Conservation (phyloP, 345 rosid species). For the Corchorus capsularis region DNA sequence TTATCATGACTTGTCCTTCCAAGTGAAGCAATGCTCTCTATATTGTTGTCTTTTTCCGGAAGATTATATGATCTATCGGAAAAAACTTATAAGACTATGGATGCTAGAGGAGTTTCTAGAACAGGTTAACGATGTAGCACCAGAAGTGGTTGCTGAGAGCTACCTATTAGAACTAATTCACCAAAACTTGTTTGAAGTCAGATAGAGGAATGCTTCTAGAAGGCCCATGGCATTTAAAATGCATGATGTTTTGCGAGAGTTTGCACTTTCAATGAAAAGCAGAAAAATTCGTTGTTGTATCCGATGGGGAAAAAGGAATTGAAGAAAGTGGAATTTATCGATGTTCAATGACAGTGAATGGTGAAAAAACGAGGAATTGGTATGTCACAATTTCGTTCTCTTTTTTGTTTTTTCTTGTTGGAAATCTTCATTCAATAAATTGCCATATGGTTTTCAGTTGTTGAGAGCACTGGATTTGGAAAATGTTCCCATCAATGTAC, state of each 20-base stretch:
- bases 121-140: neutral
- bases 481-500: slow-evolving; percentile 26
- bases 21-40: slow-evolving; percentile 20
- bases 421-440: neutral
- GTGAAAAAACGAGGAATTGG: slow-evolving; percentile 6
- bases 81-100: slow-evolving; percentile 8
- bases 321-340: slow-evolving; percentile 26
- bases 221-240: slow-evolving; percentile 34
- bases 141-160: slow-evolving; percentile 38
- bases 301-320: slow-evolving; percentile 6
- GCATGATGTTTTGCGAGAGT: slow-evolving; percentile 47
- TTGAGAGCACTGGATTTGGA: slow-evolving; percentile 42
- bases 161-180: slow-evolving; percentile 39
- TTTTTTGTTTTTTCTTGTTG: slow-evolving; percentile 33
- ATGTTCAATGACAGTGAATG: slow-evolving; percentile 28
- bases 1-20: slow-evolving; percentile 5
- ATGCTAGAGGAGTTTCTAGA: slow-evolving; percentile 38
- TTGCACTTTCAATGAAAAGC: slow-evolving; percentile 35
- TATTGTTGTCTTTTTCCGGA: slow-evolving; percentile 6
- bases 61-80: neutral
- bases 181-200: slow-evolving; percentile 45
- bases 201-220: slow-evolving; percentile 29
- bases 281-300: slow-evolving; percentile 32
- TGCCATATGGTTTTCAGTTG: slow-evolving; percentile 25
- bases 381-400: slow-evolving; percentile 27